Percentiles rank a stretch among this genome's conserved stretches.
These are phyloP conservation scores for Thermoascus crustaceus DNA, from an alignment of 2,329 filamentous ascomycete genomes.

Conservation along the genomic window DNA sequence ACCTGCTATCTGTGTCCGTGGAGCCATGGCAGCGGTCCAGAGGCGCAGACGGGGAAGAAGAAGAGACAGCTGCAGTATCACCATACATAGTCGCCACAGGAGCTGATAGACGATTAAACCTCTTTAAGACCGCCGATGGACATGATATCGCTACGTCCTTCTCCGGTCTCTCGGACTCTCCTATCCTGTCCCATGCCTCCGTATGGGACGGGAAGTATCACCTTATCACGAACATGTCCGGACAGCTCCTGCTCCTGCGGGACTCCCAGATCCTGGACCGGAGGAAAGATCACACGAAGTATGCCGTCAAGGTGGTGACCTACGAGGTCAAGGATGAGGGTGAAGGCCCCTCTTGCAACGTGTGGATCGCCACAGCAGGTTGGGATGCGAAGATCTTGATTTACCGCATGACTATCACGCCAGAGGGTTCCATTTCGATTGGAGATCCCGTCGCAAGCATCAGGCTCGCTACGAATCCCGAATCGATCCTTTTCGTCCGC, in stretches of 20 bases:
- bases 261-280: slow-evolving; percentile 36
- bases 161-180: slow-evolving; percentile 27
- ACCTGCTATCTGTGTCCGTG: slow-evolving; percentile 45
- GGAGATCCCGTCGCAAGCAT: slow-evolving; percentile 21
- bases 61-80: slow-evolving; percentile 4
- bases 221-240: slow-evolving; percentile 53
- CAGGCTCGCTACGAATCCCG: slow-evolving; percentile 45
- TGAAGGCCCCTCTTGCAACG: slow-evolving; percentile 10
- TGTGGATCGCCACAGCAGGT: slow-evolving; percentile 49
- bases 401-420: slow-evolving; percentile 30
- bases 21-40: slow-evolving; percentile 24
- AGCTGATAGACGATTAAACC: slow-evolving; percentile 42
- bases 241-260: slow-evolving; percentile 45
- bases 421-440: slow-evolving; percentile 8
- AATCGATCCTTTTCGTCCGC: slow-evolving; percentile 46
- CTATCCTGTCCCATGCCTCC: slow-evolving; percentile 45
- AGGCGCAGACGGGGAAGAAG: slow-evolving; percentile 5
- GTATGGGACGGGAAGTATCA: slow-evolving; percentile 36
- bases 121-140: slow-evolving; percentile 27
- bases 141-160: slow-evolving; percentile 18
- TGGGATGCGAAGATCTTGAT: slow-evolving; percentile 53
- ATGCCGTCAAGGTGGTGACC: slow-evolving; percentile 45
- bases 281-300: slow-evolving; percentile 52
- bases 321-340: slow-evolving; percentile 28
- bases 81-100: slow-evolving; percentile 36